Evolutionary conservation across 768 basidiomycete genomes (phyloP), one percentile per base, ranked within the genome.

Genomic region (Rhizopogon roseolus): DNA sequence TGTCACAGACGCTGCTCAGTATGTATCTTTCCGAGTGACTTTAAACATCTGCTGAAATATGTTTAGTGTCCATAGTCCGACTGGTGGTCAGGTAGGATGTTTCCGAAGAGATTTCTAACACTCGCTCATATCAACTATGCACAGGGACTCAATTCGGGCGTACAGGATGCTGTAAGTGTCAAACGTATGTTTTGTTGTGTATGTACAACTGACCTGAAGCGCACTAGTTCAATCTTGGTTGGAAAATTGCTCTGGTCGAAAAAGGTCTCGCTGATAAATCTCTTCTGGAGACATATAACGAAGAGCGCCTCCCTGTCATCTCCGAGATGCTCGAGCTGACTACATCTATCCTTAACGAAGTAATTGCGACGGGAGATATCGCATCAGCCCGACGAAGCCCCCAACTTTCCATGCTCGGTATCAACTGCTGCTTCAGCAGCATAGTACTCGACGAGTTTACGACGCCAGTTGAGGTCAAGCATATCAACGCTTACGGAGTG

Each of bases 381-480:
- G 49, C 74, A 74, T 0, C 66, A 71, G n/a, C n/a, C n/a, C 54
- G 59, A 57, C 2, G 63, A 67, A 1, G 76, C 76, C 62, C 61
- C 61, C 45, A 16, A 54, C 29, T 9, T 29, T 49, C 58, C 52
- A 64, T 64, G 57, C 62, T 73, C 14, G 69, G 70, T 8, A 64
- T 73, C 41, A 74, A 74, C 50, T 74, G 59, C 46, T 60, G 73
- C 7, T 59, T 55, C 59, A 75, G 73, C 45, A 62, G 64, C 7
- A 63, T 74, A n/a, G 65, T 74, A 2, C 38, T 68, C 0, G 71
- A 78, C 57, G 74, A 76, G 52, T 64, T 66, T 10, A 34, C 60
- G 40, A 57, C 55, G 40, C 59, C 45, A 0, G 10, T 34, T 1
- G 34, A 34, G 1, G 34, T 9, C 5, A 58, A 25, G 7, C 58